These are phyloP conservation scores for Spinellus fusiger DNA, from an alignment of 192 early-diverging fungal genomes.

Conservation along the genomic window DNA sequence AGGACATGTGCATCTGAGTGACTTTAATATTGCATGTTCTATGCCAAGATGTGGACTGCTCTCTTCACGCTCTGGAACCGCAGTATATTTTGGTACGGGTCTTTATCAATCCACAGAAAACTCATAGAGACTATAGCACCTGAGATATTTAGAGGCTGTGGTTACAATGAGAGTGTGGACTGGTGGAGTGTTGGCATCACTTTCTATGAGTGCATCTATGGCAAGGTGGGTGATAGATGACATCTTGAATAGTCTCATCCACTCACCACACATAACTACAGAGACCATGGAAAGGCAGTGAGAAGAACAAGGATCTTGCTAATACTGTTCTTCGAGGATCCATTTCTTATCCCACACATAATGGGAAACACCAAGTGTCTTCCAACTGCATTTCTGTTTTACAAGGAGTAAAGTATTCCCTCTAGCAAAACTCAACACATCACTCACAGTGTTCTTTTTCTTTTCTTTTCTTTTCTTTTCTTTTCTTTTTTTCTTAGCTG, in stretches of 20 bases:
- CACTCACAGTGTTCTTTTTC: background rate
- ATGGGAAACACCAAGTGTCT: background rate
- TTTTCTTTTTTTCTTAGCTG: slow-evolving; percentile 35
- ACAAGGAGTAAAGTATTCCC: slow-evolving; percentile 55
- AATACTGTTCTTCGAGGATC: background rate
- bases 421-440: background rate
- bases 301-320: background rate
- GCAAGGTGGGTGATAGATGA: slow-evolving; percentile 39
- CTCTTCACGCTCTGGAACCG: slow-evolving; percentile 83
- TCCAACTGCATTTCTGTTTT: slow-evolving; percentile 46
- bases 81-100: slow-evolving; percentile 84
- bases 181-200: slow-evolving; percentile 97
- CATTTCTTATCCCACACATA: background rate
- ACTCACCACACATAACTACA: background rate
- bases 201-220: slow-evolving; percentile 84
- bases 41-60: slow-evolving; percentile 51
- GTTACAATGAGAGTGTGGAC: slow-evolving; percentile 83
- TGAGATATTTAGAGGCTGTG: slow-evolving; percentile 60
- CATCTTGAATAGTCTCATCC: background rate
- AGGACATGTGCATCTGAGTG: slow-evolving; percentile 89
- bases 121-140: no score
- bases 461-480: background rate
- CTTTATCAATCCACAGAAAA: no score
- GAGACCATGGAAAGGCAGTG: background rate
- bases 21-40: slow-evolving; percentile 93